Base-by-base conservation (phyloP, 2,329 filamentous ascomycete species). In the Aspergillus ruber region DNA sequence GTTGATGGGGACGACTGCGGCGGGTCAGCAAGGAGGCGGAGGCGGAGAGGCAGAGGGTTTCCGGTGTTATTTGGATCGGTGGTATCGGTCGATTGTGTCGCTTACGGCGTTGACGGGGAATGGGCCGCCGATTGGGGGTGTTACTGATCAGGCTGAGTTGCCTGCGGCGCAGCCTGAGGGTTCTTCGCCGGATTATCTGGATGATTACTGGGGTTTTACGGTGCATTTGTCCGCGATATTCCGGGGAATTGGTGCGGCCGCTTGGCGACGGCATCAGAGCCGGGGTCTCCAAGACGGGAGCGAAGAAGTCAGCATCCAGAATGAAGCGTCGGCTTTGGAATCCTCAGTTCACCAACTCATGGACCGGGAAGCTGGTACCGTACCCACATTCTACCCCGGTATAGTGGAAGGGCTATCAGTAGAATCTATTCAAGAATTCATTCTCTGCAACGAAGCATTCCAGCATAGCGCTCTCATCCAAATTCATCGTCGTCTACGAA, bases 401-500 rank as follows among this genome's bases (percentile, higher is more conserved):
- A 63, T 67, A 6, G 61, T 54, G 9, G 60, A 67, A 45, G 60
- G 58, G 2, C 49, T 69, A 6, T 62, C 66, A 0, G 45, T 57
- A 7, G 57, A 63, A 10, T 62, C 58, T n/a, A 59, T 68, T 8
- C 56, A 57, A 13, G 62, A 71, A 45, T 67, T 72, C 27, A 56
- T 59, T 10, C 57, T 69, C 17, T 73, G 70, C 50, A 72, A 73
- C 48, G 62, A 68, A 49, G 67, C 70, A 3, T 73, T 71, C 45
- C 70, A 72, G 43, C 67, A 71, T 41, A 66, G 69, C 17, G 70
- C 70, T 3, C 59, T 73, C 25, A 71, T 73, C 27, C 68, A 73
- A 42, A 71, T 73, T 36, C 58, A 70, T 42, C 63, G 68, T 10
- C 63, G 68, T 9, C 51, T 72, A 32, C 63, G 64, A 10, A 63